A percentile compares a stretch with the other conserved stretches of the same genome.
Evolutionary conservation across 108 stramenopile genomes (phyloP).

Genomic region (Skeletonema marinoi): DNA sequence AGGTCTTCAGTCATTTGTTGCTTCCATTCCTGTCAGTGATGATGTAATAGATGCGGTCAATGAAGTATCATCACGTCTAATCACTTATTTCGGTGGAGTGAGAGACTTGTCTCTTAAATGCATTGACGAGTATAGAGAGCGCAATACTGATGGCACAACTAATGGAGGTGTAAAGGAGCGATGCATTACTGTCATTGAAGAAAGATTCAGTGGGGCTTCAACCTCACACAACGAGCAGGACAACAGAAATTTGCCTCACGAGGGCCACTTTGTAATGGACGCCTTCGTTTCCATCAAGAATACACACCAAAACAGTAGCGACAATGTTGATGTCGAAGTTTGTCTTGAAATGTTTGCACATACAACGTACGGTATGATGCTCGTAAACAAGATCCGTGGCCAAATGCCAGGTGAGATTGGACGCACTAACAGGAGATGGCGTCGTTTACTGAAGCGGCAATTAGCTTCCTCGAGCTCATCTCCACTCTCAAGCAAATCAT

Average conservation of each 20-base stretch:
- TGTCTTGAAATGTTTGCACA: conserved; percentile 57
- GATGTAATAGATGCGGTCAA: conserved; percentile 10
- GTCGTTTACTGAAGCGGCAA: conserved; percentile 53
- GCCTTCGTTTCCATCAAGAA: conserved; percentile 19
- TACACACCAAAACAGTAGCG: neutral
- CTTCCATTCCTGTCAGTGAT: conserved; percentile 5
- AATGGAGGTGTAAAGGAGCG: neutral
- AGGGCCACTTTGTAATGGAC: conserved; percentile 68
- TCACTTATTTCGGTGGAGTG: conserved; percentile 19
- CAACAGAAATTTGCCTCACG: conserved; percentile 49
- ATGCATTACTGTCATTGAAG: conserved; percentile 25
- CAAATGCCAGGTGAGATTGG: conserved; percentile 68
- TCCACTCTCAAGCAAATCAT: neutral
- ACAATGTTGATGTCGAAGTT: conserved; percentile 30
- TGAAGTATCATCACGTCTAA: conserved; percentile 27
- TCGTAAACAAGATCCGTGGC: conserved; percentile 59
- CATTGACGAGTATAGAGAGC: conserved; percentile 1
- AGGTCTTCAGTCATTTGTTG: conserved; percentile 30
- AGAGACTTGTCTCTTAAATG: conserved; percentile 18
- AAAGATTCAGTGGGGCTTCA: conserved; percentile 24
- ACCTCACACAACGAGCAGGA: neutral
- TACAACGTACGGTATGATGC: conserved; percentile 49
- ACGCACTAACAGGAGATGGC: conserved; percentile 82
- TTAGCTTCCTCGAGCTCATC: neutral
- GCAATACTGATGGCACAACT: neutral